Evolutionary conservation across 352 stramenopile species (phyloP), one percentile per base, ranked within the genome.

Genomic region (Phytophthora sojae): DNA sequence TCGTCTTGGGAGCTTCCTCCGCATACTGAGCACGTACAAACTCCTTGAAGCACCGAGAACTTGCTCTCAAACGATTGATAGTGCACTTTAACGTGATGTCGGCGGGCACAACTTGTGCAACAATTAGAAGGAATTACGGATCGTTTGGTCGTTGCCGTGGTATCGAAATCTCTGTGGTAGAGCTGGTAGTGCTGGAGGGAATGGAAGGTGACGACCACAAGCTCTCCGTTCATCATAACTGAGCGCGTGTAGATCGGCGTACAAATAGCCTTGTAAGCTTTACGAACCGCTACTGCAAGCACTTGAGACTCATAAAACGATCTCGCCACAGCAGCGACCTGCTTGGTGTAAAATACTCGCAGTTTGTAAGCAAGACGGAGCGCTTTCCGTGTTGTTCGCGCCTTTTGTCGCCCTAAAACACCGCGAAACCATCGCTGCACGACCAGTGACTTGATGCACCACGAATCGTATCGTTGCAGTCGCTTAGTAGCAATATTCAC

Each of bases 371-470:
- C 63, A 30, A 89, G 32, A 5, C 53, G 64, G 25, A 93, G 68
- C 0, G 76, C 82, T 45, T 73, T 67, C 35, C 70, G 61, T 19
- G 67, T 79, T 4, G 57, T 59, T 12, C 58, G 65, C 2, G 75
- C 69, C 57, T 71, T 79, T 23, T 47, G 57, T 39, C 81, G 66
- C 19, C 79, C 88, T 15, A 76, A 30, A 30, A 83, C 68, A 6
- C 82, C 82, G 0, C 88, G 84, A 71, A 83, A 91, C 81, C 81
- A 92, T 7, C 85, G 76, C 44, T 95, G 88, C 2, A 92, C 55
- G 14, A 85, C 51, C 8, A 76, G 47, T 1, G 77, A 69, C 35
- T 71, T 82, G 8, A 30, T 55, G n/a, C 80, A 93, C 83, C 87
- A 92, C 0, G 32, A n/a, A 58, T 95, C 83, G 61, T 93, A 94